phyloP scores from a whole-genome alignment of 208 protist genomes.

The Paratrypanosoma confusum region DNA sequence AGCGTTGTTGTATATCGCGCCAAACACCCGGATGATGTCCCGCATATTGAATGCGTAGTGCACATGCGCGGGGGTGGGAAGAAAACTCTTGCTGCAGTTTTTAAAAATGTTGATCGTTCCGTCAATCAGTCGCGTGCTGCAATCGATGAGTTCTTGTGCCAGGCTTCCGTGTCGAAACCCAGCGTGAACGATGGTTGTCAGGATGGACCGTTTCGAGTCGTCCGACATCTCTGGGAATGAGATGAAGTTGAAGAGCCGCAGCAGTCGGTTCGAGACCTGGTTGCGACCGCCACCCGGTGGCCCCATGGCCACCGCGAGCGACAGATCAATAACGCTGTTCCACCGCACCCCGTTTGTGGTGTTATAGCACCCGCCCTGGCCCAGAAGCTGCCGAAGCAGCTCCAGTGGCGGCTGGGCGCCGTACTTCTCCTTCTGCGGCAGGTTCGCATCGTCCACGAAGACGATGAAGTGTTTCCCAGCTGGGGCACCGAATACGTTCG shows the following conservation, averaged over 20 bases:
- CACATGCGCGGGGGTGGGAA: constrained; percentile 96
- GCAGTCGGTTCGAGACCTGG: constrained; percentile 92
- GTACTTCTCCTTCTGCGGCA: constrained; percentile 88
- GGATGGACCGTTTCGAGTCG: constrained; percentile 87
- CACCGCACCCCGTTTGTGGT: constrained; percentile 73
- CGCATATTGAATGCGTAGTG: constrained; percentile 99
- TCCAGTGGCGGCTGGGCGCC: constrained; percentile 91
- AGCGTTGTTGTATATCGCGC: constrained; percentile 88
- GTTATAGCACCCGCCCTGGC: constrained; percentile 89
- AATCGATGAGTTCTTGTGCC: constrained; percentile 36
- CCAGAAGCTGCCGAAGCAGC: constrained; percentile 85
- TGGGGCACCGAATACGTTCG: constrained; percentile 79
- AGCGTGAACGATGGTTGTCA: constrained; percentile 88
- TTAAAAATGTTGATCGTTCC: constrained; percentile 91
- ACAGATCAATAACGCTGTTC: constrained; percentile 90
- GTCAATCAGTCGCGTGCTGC: constrained; percentile 60
- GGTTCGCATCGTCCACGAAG: constrained; percentile 90
- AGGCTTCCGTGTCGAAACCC: constrained; percentile 75
- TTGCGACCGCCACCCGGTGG: constrained; percentile 94
- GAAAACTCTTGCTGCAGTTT: constrained; percentile 76
- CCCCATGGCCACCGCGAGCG: constrained; percentile 94
- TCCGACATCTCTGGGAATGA: constrained; percentile 93
- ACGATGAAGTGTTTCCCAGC: constrained; percentile 86
- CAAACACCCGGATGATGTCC: constrained; percentile 96
- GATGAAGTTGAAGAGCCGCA: constrained; percentile 97